Evolutionary conservation across 2,329 filamentous ascomycete species (phyloP).

Genomic region (Colletotrichum lupini): DNA sequence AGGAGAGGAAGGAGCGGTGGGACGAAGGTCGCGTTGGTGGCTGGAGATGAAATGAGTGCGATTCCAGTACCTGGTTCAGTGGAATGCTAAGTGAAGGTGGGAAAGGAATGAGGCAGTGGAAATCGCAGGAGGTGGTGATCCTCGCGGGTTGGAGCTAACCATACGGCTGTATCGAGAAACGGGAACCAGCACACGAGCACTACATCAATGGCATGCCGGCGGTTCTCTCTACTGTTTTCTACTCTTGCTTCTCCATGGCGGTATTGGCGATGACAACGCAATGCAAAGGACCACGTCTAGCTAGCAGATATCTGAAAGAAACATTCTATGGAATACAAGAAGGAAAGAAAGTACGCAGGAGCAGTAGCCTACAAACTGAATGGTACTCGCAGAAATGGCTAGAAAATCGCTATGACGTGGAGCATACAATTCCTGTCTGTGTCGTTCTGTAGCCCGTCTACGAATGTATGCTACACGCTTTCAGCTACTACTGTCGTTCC

Average conservation of each 20-base stretch:
- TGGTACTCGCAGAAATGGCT: background rate
- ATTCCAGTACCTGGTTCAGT: background rate
- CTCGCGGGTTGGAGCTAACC: no score
- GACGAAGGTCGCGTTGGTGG: constrained; percentile 95
- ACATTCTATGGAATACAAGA: background rate
- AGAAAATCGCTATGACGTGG: background rate
- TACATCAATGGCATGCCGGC: background rate
- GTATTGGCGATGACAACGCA: background rate
- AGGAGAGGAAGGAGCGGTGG: constrained; percentile 92
- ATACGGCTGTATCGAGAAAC: background rate
- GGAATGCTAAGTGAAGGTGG: no score
- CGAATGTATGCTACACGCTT: background rate
- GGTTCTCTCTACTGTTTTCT: background rate
- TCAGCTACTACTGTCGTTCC: background rate
- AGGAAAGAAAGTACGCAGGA: background rate
- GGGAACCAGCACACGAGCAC: background rate
- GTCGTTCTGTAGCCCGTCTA: background rate
- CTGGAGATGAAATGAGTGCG: constrained; percentile 74
- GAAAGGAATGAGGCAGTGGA: background rate
- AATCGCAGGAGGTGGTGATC: background rate
- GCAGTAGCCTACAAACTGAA: background rate
- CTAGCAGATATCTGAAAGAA: background rate
- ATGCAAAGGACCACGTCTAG: background rate
- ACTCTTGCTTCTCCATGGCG: background rate
- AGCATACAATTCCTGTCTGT: background rate